These are phyloP conservation scores for Mycena galopus DNA, from an alignment of 768 basidiomycete species.

Conservation along the genomic window DNA sequence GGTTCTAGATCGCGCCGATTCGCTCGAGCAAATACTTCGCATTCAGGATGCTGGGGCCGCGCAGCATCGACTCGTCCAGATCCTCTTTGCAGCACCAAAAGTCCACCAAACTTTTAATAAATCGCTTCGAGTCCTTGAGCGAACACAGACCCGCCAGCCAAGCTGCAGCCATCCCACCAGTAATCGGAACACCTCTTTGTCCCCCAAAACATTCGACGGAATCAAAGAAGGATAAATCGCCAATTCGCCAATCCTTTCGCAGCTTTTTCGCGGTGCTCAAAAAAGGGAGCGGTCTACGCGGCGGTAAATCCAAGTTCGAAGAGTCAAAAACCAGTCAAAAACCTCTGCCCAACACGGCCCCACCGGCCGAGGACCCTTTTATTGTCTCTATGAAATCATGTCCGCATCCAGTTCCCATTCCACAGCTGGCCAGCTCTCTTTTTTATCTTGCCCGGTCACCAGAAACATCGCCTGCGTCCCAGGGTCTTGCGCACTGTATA, in stretches of 20 bases:
- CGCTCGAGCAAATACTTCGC: neutral
- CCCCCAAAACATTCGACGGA: slow-evolving; percentile 28
- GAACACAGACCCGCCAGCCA: slow-evolving; percentile 24
- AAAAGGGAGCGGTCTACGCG: slow-evolving; percentile 35
- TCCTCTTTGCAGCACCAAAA: slow-evolving; percentile 43
- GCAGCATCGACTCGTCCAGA: neutral
- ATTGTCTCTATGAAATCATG: slow-evolving; percentile 22
- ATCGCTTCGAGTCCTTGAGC: slow-evolving; percentile 64
- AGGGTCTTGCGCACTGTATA: too few species aligned
- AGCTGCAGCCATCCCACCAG: slow-evolving; percentile 17
- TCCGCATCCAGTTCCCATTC: too few species aligned
- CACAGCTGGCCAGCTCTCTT: slow-evolving; percentile 30
- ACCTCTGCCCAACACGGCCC: neutral
- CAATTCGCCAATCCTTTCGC: slow-evolving; percentile 73
- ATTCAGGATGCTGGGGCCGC: slow-evolving; percentile 21
- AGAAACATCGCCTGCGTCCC: neutral
- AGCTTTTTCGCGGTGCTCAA: slow-evolving; percentile 67
- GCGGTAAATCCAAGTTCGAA: slow-evolving; percentile 48
- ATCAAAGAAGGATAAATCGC: slow-evolving; percentile 59
- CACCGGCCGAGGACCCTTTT: slow-evolving; percentile 17
- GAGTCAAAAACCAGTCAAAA: slow-evolving; percentile 43
- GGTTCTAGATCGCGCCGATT: too few species aligned
- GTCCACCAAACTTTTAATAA: slow-evolving; percentile 68
- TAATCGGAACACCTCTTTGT: slow-evolving; percentile 34
- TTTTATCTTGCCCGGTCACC: slow-evolving; percentile 31